Base-by-base conservation (phyloP, 2,329 filamentous ascomycete species). In the Aspergillus amoenus region DNA sequence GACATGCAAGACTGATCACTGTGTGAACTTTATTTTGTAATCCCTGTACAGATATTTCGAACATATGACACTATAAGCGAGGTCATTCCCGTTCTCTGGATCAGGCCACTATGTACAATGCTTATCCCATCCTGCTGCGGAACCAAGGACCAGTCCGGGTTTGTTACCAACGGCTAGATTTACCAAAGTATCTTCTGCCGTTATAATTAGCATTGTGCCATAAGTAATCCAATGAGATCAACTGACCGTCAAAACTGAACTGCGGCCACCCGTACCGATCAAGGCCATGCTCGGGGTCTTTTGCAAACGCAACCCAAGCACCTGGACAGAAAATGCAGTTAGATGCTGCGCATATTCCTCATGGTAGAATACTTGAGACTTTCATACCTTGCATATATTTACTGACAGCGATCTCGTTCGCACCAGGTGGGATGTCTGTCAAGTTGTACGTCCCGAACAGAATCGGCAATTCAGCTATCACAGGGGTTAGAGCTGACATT, bases 291-390 rank as follows among this genome's bases (percentile, higher is more conserved):
- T 42, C 13, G 4, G 43, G 52, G 39, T 48, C 34, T 15, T 22
- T 39, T 9, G 52, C 52, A 32, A 55, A 48, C 0, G 52, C 27
- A 21, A 55, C 52, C 52, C 52, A 55, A 3, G 44, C 44, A 2
- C 27, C 44, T 46, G 21, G 5, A 21, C 1, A 45, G 7, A 15
- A 45, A 17, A 1, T 9, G 9, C 9, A 11, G 9, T 30, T 9
- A 30, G 27, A 30, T 11, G 9, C 9, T 30, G 27, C 27, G 9
- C 3, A 30, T 12, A 11, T 11, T 30, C 27, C 27, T 30, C 9
- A 30, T 30, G 3, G 8, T 4, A 11, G 27, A 3, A 2, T 30
- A 4, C 9, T 30, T 30, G 0, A 4, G 8, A 4, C 9, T 4
- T 8, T 15, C 42, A 13, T 34, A 34, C 44, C n/a, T 21, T 46